Evolutionary conservation across 208 protist species (phyloP), one percentile per base, ranked within the genome.

Genomic region (Acanthamoeba triangularis): DNA sequence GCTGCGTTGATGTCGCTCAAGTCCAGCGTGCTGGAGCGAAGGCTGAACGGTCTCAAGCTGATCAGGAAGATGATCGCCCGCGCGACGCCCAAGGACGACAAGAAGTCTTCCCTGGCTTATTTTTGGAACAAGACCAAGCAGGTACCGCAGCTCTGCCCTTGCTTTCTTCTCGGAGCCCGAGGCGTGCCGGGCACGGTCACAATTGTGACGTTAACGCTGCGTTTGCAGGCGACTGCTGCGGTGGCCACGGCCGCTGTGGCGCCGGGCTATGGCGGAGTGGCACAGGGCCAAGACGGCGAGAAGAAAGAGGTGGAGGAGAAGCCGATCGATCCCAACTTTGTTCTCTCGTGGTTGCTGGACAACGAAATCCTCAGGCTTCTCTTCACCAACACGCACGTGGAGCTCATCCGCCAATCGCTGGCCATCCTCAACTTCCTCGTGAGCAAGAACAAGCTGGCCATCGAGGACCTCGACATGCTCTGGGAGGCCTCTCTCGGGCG

Each of bases 111-210:
- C 52, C 44, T 85, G 44, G 63, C 91, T 41, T 85, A 85, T 44
- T 72, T 94, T 30, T 94, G 91, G 91, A 94, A 94, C 91, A 94
- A 94, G 56, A 85, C 91, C 37, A 94, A 94, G n/a, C 69, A 78
- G 84, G 84, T 69, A 30, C 59, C 7, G 10, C 25, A 25, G 59
- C 59, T 65, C 20, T 14, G 18, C 20, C 28, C 65, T 67, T 67
- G 3, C 25, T 35, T 72, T 35, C 30, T 72, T 72, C 65, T 72
- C 65, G 16, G 5, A 16, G 23, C 65, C 65, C 61, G 69, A 80
- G n/a, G 33, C n/a, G 5, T 80, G 23, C 28, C 28, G 41, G 33
- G 65, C 65, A 33, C 33, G 65, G n/a, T n/a, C n/a, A n/a, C n/a
- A n/a, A 49, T 25, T 59, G 47, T n/a, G 8, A 33, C 28, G n/a